phyloP scores from a whole-genome alignment of 139 green algal genomes.

The Ostreobium quekettii region DNA sequence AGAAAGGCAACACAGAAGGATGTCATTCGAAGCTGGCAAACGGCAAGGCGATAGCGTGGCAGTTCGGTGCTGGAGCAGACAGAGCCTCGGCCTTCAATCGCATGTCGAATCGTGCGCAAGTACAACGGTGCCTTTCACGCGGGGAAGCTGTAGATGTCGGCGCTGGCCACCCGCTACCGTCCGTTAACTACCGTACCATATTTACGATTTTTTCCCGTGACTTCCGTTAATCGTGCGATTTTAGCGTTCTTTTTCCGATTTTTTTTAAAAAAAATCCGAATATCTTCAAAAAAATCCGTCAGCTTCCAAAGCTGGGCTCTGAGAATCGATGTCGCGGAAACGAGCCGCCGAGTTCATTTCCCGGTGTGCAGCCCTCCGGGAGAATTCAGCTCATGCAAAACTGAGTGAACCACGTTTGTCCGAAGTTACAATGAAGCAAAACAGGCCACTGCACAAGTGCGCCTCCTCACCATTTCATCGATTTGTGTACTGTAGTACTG shows the following conservation, averaged over 20 bases:
- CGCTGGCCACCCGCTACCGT: no score
- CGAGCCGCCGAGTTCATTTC: no score
- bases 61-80: neutral
- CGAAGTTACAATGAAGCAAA: neutral
- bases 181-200: no score
- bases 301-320: no score
- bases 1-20: constrained; percentile 14
- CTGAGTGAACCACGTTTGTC: constrained; percentile 18
- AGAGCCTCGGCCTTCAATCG: neutral
- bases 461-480: constrained; percentile 66
- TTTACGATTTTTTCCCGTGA: no score
- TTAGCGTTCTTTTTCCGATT: no score
- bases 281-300: no score
- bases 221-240: no score
- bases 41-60: neutral
- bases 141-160: constrained; percentile 1
- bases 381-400: constrained; percentile 1
- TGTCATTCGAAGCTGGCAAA: neutral
- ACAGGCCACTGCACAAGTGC: neutral
- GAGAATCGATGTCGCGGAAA: no score
- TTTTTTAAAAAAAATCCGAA: no score
- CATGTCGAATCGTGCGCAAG: neutral
- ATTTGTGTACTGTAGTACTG: constrained; percentile 95
- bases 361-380: no score
- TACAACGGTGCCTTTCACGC: neutral